Evolutionary conservation across 495 filamentous ascomycete genomes (phyloP).

Genomic region (Xylaria curta): DNA sequence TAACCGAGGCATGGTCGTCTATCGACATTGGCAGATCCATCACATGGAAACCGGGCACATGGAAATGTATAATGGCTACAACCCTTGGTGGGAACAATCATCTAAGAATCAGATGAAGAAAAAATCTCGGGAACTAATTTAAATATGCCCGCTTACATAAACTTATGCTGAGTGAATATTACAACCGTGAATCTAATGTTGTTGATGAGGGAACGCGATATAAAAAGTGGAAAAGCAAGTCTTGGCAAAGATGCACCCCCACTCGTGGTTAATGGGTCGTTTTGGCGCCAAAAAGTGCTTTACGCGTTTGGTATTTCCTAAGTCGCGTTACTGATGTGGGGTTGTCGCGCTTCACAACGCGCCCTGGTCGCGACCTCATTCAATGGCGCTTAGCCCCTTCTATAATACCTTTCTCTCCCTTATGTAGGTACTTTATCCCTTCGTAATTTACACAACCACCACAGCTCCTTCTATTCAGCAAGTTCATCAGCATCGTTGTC

Average conservation of each 20-base stretch:
- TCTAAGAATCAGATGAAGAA: not conserved
- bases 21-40: not conserved
- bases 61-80: not conserved
- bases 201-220: slow-evolving; percentile 23
- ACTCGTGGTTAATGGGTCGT: not conserved
- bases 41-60: not conserved
- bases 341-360: slow-evolving; percentile 4
- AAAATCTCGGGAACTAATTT: not conserved
- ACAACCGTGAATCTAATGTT: not conserved
- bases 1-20: not conserved
- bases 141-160: not conserved
- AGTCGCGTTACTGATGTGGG: slow-evolving; percentile 17
- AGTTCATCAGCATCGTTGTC: not conserved
- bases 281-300: slow-evolving; percentile 15
- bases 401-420: not conserved
- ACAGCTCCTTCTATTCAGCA: slow-evolving; percentile 8
- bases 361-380: slow-evolving; percentile 8
- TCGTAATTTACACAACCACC: slow-evolving; percentile 5
- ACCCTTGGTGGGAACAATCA: not conserved
- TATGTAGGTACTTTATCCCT: not conserved
- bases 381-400: slow-evolving; percentile 13
- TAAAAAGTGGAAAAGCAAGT: not conserved
- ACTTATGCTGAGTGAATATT: not conserved
- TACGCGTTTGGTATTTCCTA: slow-evolving; percentile 21
- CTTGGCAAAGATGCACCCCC: slow-evolving; percentile 15